Evolutionary conservation across 2,329 filamentous ascomycete genomes (phyloP), one percentile per base, ranked within the genome.

Genomic region (Podosphaera leucotricha): DNA sequence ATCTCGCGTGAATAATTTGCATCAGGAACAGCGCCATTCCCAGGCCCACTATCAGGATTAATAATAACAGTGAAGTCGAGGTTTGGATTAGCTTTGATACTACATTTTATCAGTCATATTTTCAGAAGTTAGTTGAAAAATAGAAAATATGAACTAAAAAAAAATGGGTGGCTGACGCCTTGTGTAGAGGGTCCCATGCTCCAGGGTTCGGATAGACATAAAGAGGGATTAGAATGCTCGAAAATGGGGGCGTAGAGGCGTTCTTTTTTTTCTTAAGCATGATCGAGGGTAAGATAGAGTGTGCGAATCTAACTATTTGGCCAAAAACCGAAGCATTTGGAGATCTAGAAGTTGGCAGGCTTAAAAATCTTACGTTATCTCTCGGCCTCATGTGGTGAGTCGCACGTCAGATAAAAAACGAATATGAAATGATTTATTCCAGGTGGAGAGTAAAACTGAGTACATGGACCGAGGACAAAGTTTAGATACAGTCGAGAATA

Each of bases 1-100:
- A 64, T 53, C 1, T 53, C 59, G 7, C 50, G 44, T 26, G 57
- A 57, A 46, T 61, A 63, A 46, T 57, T 56, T 0, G 49, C 47
- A 43, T 60, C 58, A 1, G 61, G 62, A 15, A 50, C 48, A 16
- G 50, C 43, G 1, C 49, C 48, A 6, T 43, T 38, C 1, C 62
- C 62, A 0, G 62, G 63, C 2, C 56, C 52, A 52, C 50, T 52
- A 46, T 46, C 44, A 16, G 52, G 52, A 47, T 58, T 59, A 26
- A 57, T 45, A n/a, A 58, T 52, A 3, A 54, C 43, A 0, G 48
- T 53, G 46, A 55, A 54, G 38, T 53, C 52, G 33, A 57, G 48
- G 20, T 48, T 21, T 16, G 51, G 50, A 42, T 58, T 3, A 19
- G 37, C 43, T 35, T 43, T 38, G 33, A 47, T 43, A 6, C 44